These are phyloP conservation scores for Cutaneotrichosporon daszewskae DNA, from an alignment of 1,284 basidiomycete genomes.

Conservation along the genomic window DNA sequence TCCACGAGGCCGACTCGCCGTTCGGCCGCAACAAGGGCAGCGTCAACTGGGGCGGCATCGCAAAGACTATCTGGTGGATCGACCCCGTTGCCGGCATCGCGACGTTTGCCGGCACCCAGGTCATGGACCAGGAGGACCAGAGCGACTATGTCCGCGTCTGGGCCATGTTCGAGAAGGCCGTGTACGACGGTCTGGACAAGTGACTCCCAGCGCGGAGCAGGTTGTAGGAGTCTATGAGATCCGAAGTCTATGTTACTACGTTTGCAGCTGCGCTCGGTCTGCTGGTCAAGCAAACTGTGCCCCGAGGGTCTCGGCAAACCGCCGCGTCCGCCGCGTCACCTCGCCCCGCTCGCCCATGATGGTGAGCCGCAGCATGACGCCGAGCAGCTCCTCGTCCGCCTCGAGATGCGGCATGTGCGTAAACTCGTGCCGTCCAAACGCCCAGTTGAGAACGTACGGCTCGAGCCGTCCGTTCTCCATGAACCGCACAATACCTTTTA, in stretches of 20 bases:
- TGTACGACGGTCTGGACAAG: slow-evolving; percentile 4
- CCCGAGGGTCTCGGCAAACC: slow-evolving; percentile 56
- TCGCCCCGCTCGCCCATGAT: slow-evolving; percentile 84
- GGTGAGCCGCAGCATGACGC: slow-evolving; percentile 58
- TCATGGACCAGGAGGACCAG: slow-evolving; percentile 1
- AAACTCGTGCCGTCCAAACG: slow-evolving; percentile 76
- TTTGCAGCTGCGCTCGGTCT: no score
- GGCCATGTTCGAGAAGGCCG: slow-evolving; percentile 1
- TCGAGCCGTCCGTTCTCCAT: slow-evolving; percentile 34
- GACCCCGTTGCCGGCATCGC: slow-evolving; percentile 21
- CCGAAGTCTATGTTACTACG: no score
- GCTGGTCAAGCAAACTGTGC: slow-evolving; percentile 42
- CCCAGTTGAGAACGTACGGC: slow-evolving; percentile 74
- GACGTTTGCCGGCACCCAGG: slow-evolving; percentile 1
- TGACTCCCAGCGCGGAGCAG: no score
- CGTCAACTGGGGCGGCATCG: slow-evolving; percentile 23
- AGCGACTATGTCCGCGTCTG: neutral
- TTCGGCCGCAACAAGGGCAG: slow-evolving; percentile 15
- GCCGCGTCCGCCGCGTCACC: slow-evolving; percentile 57
- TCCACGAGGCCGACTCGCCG: neutral
- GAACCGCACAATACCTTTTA: slow-evolving; percentile 70
- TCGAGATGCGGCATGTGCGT: slow-evolving; percentile 49
- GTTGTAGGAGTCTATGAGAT: no score
- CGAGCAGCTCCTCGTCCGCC: slow-evolving; percentile 37
- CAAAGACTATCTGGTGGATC: slow-evolving; percentile 23